Evolutionary conservation across 441 rosid genomes (phyloP).

Genomic region (Gossypium gossypioides): DNA sequence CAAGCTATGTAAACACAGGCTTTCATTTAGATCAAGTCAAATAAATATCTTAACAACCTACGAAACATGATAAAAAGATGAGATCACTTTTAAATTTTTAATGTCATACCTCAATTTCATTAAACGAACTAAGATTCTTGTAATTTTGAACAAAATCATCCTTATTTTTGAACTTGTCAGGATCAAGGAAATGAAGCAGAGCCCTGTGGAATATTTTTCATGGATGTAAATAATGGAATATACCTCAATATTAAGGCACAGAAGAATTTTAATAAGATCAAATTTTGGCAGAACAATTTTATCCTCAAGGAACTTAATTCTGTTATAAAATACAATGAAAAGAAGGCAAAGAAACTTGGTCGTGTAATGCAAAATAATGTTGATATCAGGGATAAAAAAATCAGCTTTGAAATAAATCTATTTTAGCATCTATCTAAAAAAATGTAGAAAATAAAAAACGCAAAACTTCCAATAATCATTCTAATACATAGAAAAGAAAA

Average conservation of each 20-base stretch:
- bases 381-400: not conserved
- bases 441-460: not conserved
- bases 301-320: not conserved
- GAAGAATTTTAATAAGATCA: not conserved
- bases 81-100: not conserved
- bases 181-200: slow-evolving; percentile 93
- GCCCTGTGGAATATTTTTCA: slow-evolving; percentile 49
- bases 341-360: not conserved
- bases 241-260: not conserved
- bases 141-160: slow-evolving; percentile 95
- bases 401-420: not conserved
- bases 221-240: not conserved
- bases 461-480: slow-evolving; percentile 11
- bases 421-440: not conserved
- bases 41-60: slow-evolving; percentile 7
- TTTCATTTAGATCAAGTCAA: slow-evolving; percentile 11
- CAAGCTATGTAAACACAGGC: slow-evolving; percentile 52
- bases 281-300: not conserved
- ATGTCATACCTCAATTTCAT: slow-evolving; percentile 74
- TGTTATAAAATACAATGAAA: not conserved
- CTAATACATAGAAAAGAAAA: slow-evolving; percentile 7
- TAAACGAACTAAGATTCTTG: slow-evolving; percentile 94
- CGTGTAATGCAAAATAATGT: not conserved
- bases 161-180: slow-evolving; percentile 81
- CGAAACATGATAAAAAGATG: slow-evolving; percentile 9